These are phyloP conservation scores for Chenopodium formosanum DNA, from an alignment of 148 eudicot genomes.

Conservation along the genomic window DNA sequence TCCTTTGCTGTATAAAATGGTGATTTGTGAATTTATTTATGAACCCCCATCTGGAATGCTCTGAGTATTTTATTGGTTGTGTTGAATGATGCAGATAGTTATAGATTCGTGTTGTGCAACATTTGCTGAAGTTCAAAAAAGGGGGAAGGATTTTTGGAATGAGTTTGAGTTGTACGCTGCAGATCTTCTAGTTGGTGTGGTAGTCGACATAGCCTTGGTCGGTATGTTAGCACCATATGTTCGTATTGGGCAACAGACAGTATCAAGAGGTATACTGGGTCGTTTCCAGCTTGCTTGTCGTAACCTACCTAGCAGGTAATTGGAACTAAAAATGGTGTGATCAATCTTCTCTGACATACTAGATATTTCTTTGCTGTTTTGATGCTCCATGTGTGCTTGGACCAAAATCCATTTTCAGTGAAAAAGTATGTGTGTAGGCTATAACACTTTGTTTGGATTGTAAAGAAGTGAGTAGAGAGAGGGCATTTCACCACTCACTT, in stretches of 20 bases:
- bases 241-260: slow-evolving; percentile 54
- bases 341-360: slow-evolving; percentile 3
- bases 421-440: neutral
- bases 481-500: neutral
- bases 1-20: neutral
- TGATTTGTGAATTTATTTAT: neutral
- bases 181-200: slow-evolving; percentile 61
- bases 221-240: slow-evolving; percentile 75
- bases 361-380: neutral
- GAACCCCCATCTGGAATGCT: neutral
- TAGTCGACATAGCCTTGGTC: slow-evolving; percentile 66
- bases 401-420: neutral
- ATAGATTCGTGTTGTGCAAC: slow-evolving; percentile 75
- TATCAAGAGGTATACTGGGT: slow-evolving; percentile 46
- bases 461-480: neutral
- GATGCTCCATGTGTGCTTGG: slow-evolving; percentile 1
- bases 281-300: slow-evolving; percentile 40
- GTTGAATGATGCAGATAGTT: slow-evolving; percentile 53
- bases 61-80: neutral
- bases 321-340: neutral
- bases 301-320: slow-evolving; percentile 69
- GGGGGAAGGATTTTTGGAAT: slow-evolving; percentile 72
- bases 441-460: neutral
- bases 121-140: slow-evolving; percentile 62
- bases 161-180: slow-evolving; percentile 66